phyloP scores from a whole-genome alignment of 768 basidiomycete genomes.

The Macrolepiota dolichaula region DNA sequence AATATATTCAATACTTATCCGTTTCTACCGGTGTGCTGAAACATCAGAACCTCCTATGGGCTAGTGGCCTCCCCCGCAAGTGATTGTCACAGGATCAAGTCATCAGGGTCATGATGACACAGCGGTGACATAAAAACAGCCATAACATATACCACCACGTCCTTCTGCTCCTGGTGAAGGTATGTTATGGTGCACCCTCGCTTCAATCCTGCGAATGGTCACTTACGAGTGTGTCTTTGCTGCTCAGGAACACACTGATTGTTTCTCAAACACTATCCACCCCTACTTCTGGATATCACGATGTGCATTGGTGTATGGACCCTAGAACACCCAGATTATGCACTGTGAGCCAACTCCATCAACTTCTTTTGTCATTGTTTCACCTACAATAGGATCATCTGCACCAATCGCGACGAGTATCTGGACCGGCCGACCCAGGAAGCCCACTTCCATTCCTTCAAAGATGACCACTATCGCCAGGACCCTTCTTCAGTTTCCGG shows the following conservation, averaged over 20 bases:
- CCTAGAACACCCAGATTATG: conserved; percentile 71
- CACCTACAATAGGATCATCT: conserved; percentile 52
- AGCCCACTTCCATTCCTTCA: conserved; percentile 71
- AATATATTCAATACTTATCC: too few relatives aligned
- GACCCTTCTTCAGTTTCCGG: conserved; percentile 18
- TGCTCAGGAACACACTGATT: background rate
- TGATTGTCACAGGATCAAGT: background rate
- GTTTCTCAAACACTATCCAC: background rate
- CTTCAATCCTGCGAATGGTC: background rate
- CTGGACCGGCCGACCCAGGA: conserved; percentile 61
- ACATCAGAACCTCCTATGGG: too few relatives aligned
- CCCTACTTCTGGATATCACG: conserved; percentile 8
- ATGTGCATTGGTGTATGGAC: conserved; percentile 86
- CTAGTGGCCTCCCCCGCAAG: background rate
- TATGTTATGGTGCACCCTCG: background rate
- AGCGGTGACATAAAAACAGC: background rate
- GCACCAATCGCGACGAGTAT: conserved; percentile 76
- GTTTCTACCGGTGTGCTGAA: too few relatives aligned
- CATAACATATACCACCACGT: background rate
- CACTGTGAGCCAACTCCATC: conserved; percentile 52
- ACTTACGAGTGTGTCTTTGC: background rate
- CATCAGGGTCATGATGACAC: background rate
- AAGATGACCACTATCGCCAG: conserved; percentile 17
- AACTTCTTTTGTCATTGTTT: conserved; percentile 1
- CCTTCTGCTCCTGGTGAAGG: background rate